Conservation (phyloP, 2,329 filamentous ascomycete genomes). For the Fusarium sacchari region DNA sequence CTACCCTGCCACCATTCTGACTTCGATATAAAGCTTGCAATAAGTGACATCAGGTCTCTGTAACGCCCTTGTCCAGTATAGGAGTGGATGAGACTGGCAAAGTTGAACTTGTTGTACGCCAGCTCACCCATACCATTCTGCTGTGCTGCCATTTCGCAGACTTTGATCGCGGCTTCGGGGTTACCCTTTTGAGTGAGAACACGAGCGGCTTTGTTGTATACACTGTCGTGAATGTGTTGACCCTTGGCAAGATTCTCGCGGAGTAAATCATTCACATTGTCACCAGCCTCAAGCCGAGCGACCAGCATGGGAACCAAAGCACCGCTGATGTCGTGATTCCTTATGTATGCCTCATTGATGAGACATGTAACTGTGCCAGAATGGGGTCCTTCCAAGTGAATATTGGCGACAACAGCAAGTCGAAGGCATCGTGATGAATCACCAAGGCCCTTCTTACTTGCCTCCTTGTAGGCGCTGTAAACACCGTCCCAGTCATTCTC, state of each 20-base stretch:
- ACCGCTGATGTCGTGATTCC: slow-evolving; percentile 55
- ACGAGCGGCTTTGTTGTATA: slow-evolving; percentile 51
- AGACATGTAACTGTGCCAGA: slow-evolving; percentile 51
- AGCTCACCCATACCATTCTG: slow-evolving; percentile 51
- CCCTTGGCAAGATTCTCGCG: slow-evolving; percentile 43
- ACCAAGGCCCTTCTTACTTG: slow-evolving; percentile 43
- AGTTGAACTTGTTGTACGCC: slow-evolving; percentile 52
- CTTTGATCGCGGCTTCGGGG: slow-evolving; percentile 43
- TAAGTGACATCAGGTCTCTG: slow-evolving; percentile 44
- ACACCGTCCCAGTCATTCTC: slow-evolving; percentile 47
- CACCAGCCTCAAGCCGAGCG: slow-evolving; percentile 50
- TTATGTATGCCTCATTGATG: slow-evolving; percentile 51
- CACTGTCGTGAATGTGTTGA: slow-evolving; percentile 47
- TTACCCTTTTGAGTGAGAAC: slow-evolving; percentile 45
- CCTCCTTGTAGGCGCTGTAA: slow-evolving; percentile 51
- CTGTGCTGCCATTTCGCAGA: slow-evolving; percentile 51
- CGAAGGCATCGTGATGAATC: slow-evolving; percentile 56
- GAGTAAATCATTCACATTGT: slow-evolving; percentile 42
- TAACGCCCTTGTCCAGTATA: slow-evolving; percentile 49
- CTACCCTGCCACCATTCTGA: slow-evolving; percentile 52
- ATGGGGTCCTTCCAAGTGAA: slow-evolving; percentile 47
- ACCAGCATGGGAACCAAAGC: slow-evolving; percentile 54
- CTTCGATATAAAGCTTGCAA: slow-evolving; percentile 46
- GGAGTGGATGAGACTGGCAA: slow-evolving; percentile 50
- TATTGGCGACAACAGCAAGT: slow-evolving; percentile 58